Base-by-base conservation (phyloP, 441 rosid species). In the Breynia disticha region DNA sequence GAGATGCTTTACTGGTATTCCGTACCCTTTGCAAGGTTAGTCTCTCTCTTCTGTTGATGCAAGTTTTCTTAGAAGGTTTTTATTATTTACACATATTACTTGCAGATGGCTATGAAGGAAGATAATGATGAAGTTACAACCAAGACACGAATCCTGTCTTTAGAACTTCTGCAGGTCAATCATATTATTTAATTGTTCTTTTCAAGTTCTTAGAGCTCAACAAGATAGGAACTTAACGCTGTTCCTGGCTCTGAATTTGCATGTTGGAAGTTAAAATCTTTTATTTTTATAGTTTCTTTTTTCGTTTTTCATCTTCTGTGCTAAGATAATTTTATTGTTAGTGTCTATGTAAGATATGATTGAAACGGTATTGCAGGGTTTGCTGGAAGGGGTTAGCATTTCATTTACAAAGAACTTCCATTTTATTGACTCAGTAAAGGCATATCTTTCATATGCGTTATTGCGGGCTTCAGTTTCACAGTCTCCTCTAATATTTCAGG, bases 51-150 rank as follows among this genome's bases (percentile, higher is more conserved):
- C 38, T 54, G 41, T 56, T 44, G 22, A 46, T 57, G n/a, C 48
- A 3, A 55, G 17, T 49, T 59, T 19, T 66, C 60, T 70, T 60
- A 57, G 52, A 62, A 45, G 43, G 43, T 59, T 24, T 38, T 55
- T 66, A 60, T 66, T 53, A 55, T 55, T 42, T 63, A 38, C 54
- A 52, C 52, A 38, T 46, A 60, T 52, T 50, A 7, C 50, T 22
- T 70, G 70, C 84, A 94, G 99, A 94, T 90, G 96, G 89, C 95
- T 63, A 88, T 90, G 99, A 94, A 94, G 76, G 99, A 94, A 76
- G 99, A 87, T 62, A 81, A 55, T 63, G 97, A 90, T 78, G 99
- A 90, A 72, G 86, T 94, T 66, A 90, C 99, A 32, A 77, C 73
- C 61, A 94, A 86, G 80, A 90, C 95, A 49, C 82, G 95, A 53